These are phyloP conservation scores for Lophiotrema nucula DNA, from an alignment of 495 filamentous ascomycete genomes.

Conservation along the genomic window DNA sequence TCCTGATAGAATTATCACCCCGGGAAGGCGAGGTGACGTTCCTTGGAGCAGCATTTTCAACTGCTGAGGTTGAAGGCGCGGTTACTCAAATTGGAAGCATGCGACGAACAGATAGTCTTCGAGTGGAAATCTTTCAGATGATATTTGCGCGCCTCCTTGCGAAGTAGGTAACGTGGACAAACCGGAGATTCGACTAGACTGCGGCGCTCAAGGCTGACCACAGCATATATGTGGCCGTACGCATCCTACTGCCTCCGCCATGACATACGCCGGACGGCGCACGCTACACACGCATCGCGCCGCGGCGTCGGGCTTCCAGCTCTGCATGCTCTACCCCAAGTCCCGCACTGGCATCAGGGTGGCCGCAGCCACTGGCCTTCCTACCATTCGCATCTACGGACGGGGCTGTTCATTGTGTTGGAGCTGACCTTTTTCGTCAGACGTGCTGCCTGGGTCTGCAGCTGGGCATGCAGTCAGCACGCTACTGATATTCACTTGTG, in stretches of 20 bases:
- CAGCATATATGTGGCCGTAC: conserved; percentile 17
- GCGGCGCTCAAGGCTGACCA: neutral
- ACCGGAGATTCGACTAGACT: neutral
- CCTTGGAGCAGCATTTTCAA: conserved; percentile 1
- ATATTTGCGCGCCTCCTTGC: neutral
- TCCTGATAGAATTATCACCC: conserved; percentile 18
- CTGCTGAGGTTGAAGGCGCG: neutral
- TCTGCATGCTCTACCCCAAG: neutral
- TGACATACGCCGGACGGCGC: neutral
- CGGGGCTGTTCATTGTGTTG: neutral
- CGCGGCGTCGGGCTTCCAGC: conserved; percentile 22
- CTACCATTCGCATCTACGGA: neutral
- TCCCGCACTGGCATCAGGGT: neutral
- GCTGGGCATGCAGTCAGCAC: conserved; percentile 24
- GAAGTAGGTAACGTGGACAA: no score
- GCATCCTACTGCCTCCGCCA: neutral
- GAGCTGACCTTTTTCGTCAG: conserved; percentile 23
- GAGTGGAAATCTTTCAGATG: neutral
- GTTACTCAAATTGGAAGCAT: neutral
- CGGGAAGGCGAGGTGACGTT: conserved; percentile 33
- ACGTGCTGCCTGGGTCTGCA: conserved; percentile 5
- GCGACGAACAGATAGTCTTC: neutral
- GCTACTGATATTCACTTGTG: conserved; percentile 10
- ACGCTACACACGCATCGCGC: conserved; percentile 3
- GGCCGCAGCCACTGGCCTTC: neutral